Base-by-base conservation (phyloP, 179 eudicot genomes). In the Dionaea muscipula region DNA sequence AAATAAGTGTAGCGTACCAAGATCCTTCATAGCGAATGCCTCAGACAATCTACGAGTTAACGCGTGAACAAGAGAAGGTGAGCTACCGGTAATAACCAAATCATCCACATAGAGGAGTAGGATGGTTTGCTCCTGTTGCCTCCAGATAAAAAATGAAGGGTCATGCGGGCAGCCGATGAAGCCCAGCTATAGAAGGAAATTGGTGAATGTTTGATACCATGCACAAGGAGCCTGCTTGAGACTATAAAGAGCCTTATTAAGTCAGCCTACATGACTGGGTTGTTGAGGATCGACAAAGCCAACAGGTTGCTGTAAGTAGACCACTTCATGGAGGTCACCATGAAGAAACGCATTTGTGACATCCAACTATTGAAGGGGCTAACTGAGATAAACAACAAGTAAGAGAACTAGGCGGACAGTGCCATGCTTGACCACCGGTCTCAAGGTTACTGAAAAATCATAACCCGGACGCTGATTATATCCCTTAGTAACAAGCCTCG, bases 81-180 rank as follows among this genome's bases (percentile, higher is more conserved):
- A 20, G 47, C 47, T 22, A 0, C 56, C 25, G 4, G 35, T 36
- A 7, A 59, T 35, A 0, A 59, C 13, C 10, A 59, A 31, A 24
- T 59, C 46, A 47, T 59, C 56, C 0, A 52, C 40, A 52, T 52
- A 52, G 1, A 52, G 18, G 4, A 52, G 16, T 7, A 59, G 17
- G 22, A 20, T 47, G 23, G 19, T 48, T 9, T 35, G 23, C 27
- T 24, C 4, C 9, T 22, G 25, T 7, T 37, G 4, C 10, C 22
- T 13, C 10, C 28, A 23, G 16, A 40, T 0, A 19, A 49, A 49
- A 3, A 50, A 7, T 12, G 47, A 18, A 13, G 50, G 47, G 16
- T 12, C 37, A 23, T 10, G 23, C 16, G 0, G 26, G 2, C 7
- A 52, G 8, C n/a, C 13, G 11, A 27, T 13, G 2, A 13, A 52